Conservation (phyloP, 1,284 basidiomycete genomes). For the Volvariella surrecta region DNA sequence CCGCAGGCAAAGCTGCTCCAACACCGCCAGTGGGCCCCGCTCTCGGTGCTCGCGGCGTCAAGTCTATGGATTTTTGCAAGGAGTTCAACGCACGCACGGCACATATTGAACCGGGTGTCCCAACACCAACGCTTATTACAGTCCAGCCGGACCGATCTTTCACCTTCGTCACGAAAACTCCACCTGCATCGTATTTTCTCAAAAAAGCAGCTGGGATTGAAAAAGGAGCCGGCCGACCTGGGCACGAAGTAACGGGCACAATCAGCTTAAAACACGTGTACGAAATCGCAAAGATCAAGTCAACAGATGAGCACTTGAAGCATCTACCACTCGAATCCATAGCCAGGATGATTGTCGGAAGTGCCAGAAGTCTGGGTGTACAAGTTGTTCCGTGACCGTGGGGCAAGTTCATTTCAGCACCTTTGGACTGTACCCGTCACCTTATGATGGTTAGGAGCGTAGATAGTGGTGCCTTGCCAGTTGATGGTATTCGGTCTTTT, state of each 20-base stretch:
- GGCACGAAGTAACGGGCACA: constrained; percentile 70
- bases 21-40: constrained; percentile 97
- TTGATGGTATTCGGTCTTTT: too few relatives aligned
- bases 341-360: constrained; percentile 81
- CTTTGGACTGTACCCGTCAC: not conserved
- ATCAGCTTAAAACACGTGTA: constrained; percentile 96
- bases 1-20: constrained; percentile 92
- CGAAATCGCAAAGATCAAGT: constrained; percentile 98
- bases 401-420: constrained; percentile 2
- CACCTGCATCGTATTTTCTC: constrained; percentile 87
- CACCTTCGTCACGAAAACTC: constrained; percentile 87
- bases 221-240: constrained; percentile 80
- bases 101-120: constrained; percentile 81
- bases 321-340: constrained; percentile 80
- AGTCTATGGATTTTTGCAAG: constrained; percentile 99
- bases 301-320: constrained; percentile 81
- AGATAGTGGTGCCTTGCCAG: too few relatives aligned
- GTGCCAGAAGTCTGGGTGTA: constrained; percentile 79
- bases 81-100: constrained; percentile 92
- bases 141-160: constrained; percentile 95
- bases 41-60: constrained; percentile 95
- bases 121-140: constrained; percentile 86
- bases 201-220: constrained; percentile 90
- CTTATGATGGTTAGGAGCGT: too few relatives aligned
- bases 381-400: constrained; percentile 72